phyloP scores from a whole-genome alignment of 305 asterid species.

The Petunia hybrid region DNA sequence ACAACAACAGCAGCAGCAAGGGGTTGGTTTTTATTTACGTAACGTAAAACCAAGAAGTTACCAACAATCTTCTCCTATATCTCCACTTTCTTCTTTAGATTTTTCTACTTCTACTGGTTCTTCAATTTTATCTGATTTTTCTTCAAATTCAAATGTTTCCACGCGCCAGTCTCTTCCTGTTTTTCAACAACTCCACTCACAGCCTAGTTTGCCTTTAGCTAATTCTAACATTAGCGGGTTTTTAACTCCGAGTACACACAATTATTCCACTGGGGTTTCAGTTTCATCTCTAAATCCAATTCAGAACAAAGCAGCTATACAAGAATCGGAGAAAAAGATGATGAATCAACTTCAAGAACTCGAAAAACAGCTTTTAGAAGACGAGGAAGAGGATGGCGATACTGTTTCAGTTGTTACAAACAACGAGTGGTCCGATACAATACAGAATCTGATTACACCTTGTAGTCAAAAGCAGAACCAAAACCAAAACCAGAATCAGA shows the following conservation, averaged over 20 bases:
- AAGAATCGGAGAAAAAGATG: conserved; percentile 60
- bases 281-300: conserved; percentile 46
- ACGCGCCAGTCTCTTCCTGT: conserved; percentile 58
- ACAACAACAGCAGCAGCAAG: conserved; percentile 34
- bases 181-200: conserved; percentile 21
- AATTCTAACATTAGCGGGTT: conserved; percentile 5
- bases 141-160: conserved; percentile 43
- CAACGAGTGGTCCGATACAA: conserved; percentile 42
- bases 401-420: conserved; percentile 64
- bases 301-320: conserved; percentile 35
- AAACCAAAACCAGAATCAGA: conserved; percentile 34
- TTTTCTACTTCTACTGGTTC: conserved; percentile 48
- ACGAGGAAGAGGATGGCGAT: conserved; percentile 59
- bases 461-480: conserved; percentile 37
- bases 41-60: conserved; percentile 70
- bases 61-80: conserved; percentile 61
- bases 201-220: not conserved
- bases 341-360: conserved; percentile 73
- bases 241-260: conserved; percentile 32
- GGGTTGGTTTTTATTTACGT: conserved; percentile 64
- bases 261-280: conserved; percentile 40
- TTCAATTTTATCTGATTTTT: conserved; percentile 50
- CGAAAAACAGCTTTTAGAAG: conserved; percentile 83
- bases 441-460: conserved; percentile 36
- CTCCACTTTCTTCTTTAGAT: conserved; percentile 63